Conservation (phyloP, 441 rosid species). For the Aleurites moluccanus region DNA sequence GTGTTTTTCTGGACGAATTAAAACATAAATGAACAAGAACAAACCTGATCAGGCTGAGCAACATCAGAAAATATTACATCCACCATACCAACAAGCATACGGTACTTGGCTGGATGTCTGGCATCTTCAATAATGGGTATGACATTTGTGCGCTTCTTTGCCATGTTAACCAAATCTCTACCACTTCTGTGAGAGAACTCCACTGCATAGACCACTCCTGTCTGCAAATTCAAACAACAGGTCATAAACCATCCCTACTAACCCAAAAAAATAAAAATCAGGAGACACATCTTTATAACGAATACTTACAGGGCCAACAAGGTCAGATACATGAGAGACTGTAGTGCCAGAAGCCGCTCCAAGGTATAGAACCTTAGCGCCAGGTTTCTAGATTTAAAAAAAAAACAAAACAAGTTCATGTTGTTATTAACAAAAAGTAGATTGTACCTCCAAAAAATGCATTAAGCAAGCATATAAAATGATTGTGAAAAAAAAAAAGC, state of each 20-base stretch:
- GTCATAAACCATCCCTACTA: background rate
- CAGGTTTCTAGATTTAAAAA: constrained; percentile 59
- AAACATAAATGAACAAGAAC: constrained; percentile 2
- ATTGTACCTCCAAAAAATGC: background rate
- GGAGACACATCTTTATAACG: background rate
- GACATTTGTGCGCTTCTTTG: constrained; percentile 81
- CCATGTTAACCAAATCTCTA: constrained; percentile 95
- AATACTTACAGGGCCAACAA: constrained; percentile 83
- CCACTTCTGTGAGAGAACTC: constrained; percentile 97
- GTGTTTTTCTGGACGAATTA: background rate
- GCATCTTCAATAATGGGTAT: constrained; percentile 95
- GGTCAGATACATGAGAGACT: constrained; percentile 83
- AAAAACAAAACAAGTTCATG: background rate
- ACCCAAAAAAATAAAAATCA: background rate
- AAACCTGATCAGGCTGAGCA: constrained; percentile 98
- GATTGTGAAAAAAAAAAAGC: background rate
- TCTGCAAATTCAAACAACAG: constrained; percentile 33
- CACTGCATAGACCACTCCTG: constrained; percentile 82
- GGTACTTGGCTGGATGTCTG: constrained; percentile 83
- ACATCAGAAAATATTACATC: constrained; percentile 96
- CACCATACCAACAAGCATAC: constrained; percentile 95
- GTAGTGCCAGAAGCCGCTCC: constrained; percentile 96
- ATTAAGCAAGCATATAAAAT: background rate
- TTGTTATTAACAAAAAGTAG: background rate
- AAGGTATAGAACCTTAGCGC: constrained; percentile 81